Percentiles rank a stretch among this genome's conserved stretches.
Conservation (phyloP, 2,329 filamentous ascomycete genomes). For the Fusarium sp. region DNA sequence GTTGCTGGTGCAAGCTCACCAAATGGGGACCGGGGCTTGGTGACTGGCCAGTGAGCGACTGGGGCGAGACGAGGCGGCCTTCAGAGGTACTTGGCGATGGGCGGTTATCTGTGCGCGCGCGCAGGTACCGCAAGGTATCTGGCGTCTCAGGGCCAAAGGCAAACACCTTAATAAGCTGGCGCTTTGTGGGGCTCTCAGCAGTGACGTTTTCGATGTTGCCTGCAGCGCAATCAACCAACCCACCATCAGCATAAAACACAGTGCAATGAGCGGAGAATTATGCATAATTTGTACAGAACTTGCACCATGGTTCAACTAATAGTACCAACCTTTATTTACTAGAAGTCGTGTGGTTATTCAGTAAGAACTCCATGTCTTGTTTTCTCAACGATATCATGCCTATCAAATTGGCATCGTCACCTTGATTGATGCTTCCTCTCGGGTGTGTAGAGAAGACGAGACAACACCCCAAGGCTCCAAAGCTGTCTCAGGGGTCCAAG, state of each 20-base stretch:
- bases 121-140: conserved; percentile 45
- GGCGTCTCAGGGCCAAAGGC: conserved; percentile 6
- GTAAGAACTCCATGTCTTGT: too few species aligned
- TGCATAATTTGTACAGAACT: conserved; percentile 18
- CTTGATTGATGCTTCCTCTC: too few species aligned
- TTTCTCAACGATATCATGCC: too few species aligned
- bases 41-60: conserved; percentile 42
- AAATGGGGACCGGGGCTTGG: conserved; percentile 42
- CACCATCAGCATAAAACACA: conserved; percentile 21
- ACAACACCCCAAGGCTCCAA: too few species aligned
- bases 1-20: conserved; percentile 42
- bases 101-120: conserved; percentile 3
- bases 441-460: too few species aligned
- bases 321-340: too few species aligned
- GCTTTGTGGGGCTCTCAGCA: conserved; percentile 42
- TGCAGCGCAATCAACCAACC: conserved; percentile 32
- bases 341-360: too few species aligned
- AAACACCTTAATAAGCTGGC: conserved; percentile 36
- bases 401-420: too few species aligned
- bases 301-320: neutral
- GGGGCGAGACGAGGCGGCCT: conserved; percentile 25
- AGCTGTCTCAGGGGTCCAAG: too few species aligned
- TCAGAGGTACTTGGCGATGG: conserved; percentile 38
- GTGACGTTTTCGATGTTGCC: conserved; percentile 58
- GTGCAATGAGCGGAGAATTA: conserved; percentile 2